phyloP scores from a whole-genome alignment of 129 eudicot genomes.

The Lactuca sativa region DNA sequence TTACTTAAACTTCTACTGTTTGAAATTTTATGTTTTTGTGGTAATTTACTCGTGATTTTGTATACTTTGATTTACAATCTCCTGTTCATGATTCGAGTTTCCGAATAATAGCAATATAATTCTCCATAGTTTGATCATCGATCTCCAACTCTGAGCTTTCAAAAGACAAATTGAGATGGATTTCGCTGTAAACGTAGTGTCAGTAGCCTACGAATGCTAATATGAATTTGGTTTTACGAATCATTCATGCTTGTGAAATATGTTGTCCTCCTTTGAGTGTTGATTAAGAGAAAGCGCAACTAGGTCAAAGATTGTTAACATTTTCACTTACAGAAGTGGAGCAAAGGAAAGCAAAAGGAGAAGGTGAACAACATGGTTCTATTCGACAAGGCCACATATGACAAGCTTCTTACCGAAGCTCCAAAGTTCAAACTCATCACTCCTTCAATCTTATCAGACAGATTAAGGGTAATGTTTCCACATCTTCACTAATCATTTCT shows the following conservation, averaged over 20 bases:
- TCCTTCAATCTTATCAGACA: slow-evolving; percentile 78
- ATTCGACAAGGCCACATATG: slow-evolving; percentile 86
- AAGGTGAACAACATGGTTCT: slow-evolving; percentile 98
- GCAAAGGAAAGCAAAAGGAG: slow-evolving; percentile 98
- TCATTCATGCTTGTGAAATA: too few relatives aligned
- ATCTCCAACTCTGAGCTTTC: too few relatives aligned
- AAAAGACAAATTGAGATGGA: too few relatives aligned
- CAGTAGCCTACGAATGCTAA: too few relatives aligned
- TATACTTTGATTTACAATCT: neutral
- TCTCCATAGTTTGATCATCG: neutral
- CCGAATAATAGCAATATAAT: neutral
- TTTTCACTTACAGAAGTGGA: slow-evolving; percentile 71
- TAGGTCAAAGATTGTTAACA: neutral
- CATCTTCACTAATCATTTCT: slow-evolving; percentile 1
- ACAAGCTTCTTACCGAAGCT: slow-evolving; percentile 88
- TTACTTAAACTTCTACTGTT: too few relatives aligned
- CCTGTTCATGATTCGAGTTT: neutral
- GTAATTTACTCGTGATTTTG: neutral
- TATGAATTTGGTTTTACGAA: too few relatives aligned
- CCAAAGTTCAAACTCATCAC: slow-evolving; percentile 88
- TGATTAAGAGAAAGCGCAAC: too few relatives aligned
- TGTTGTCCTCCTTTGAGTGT: too few relatives aligned
- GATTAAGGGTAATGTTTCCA: slow-evolving; percentile 63
- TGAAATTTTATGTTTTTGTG: neutral
- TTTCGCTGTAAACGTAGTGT: too few relatives aligned